These are phyloP conservation scores for Saccharomycopsis fermentans DNA, from an alignment of 805 yeast species.

Conservation along the genomic window DNA sequence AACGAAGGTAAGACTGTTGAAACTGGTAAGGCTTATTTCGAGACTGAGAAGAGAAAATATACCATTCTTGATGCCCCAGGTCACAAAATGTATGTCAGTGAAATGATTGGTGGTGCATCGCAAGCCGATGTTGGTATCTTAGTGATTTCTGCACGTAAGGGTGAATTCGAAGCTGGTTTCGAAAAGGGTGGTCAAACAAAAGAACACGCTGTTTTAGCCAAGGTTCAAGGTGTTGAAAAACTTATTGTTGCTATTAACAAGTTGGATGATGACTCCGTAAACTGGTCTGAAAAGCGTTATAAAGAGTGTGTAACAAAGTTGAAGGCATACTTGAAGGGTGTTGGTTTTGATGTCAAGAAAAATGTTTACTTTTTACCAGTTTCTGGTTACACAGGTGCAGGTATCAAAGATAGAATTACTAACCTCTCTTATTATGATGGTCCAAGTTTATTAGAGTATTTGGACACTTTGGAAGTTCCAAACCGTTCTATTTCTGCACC, in stretches of 20 bases:
- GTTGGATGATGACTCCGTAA: slow-evolving; percentile 97
- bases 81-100: slow-evolving; percentile 96
- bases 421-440: slow-evolving; percentile 86
- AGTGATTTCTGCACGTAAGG: slow-evolving; percentile 96
- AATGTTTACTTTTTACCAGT: slow-evolving; percentile 94
- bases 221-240: slow-evolving; percentile 96
- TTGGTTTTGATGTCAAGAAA: slow-evolving; percentile 77
- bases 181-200: slow-evolving; percentile 99
- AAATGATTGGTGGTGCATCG: slow-evolving; percentile 99
- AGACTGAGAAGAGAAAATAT: slow-evolving; percentile 95
- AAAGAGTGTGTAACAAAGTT: slow-evolving; percentile 89
- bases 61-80: slow-evolving; percentile 99
- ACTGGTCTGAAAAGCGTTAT: slow-evolving; percentile 93
- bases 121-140: slow-evolving; percentile 98
- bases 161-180: slow-evolving; percentile 98
- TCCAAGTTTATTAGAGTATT: slow-evolving; percentile 81
- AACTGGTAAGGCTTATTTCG: slow-evolving; percentile 96
- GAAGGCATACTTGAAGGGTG: slow-evolving; percentile 66
- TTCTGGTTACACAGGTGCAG: slow-evolving; percentile 96
- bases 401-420: slow-evolving; percentile 77
- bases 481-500: slow-evolving; percentile 89
- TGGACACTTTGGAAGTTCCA: slow-evolving; percentile 72
- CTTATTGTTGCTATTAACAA: slow-evolving; percentile 90
- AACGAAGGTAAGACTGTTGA: slow-evolving; percentile 98
- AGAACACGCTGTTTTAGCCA: slow-evolving; percentile 94